Evolutionary conservation across 2,329 filamentous ascomycete species (phyloP).

Genomic region (Thelonectria blattea): DNA sequence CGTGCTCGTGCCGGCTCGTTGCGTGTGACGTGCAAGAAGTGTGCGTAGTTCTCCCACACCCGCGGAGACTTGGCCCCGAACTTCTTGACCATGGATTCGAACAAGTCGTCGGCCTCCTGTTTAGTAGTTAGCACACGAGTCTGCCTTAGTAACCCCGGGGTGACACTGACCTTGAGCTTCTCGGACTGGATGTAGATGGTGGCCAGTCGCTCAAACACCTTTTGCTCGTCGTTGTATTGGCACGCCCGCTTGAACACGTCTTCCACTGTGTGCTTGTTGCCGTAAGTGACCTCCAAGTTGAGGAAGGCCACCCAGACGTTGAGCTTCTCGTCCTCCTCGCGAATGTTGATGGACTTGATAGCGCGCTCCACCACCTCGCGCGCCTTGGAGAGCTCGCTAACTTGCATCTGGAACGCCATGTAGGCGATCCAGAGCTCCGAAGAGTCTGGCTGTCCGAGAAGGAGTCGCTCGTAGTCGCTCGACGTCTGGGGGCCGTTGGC

Average conservation of each 20-base stretch:
- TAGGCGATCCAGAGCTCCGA: conserved; percentile 94
- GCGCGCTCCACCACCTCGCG: conserved; percentile 90
- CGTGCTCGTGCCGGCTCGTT: conserved; percentile 75
- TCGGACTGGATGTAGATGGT: conserved; percentile 95
- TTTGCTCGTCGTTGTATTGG: conserved; percentile 90
- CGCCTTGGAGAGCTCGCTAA: conserved; percentile 87
- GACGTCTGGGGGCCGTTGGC: conserved; percentile 85
- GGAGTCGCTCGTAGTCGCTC: conserved; percentile 90
- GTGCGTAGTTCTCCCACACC: conserved; percentile 94
- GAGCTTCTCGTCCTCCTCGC: conserved; percentile 89
- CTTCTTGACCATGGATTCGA: conserved; percentile 87
- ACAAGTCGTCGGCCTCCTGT: conserved; percentile 87
- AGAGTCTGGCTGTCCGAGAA: conserved; percentile 92
- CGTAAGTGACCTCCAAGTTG: conserved; percentile 92
- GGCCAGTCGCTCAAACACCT: conserved; percentile 86
- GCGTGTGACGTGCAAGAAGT: conserved; percentile 82
- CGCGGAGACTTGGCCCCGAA: conserved; percentile 79
- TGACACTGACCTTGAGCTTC: conserved; percentile 74
- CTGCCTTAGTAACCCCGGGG: neutral
- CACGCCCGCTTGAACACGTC: conserved; percentile 90
- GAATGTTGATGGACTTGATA: conserved; percentile 86
- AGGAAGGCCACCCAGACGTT: conserved; percentile 95
- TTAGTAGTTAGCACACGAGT: conserved; percentile 37
- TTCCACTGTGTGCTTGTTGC: conserved; percentile 80
- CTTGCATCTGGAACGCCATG: conserved; percentile 97